phyloP scores from a whole-genome alignment of 176 grass and related monocot genomes.

The Cymbopogon citratus region DNA sequence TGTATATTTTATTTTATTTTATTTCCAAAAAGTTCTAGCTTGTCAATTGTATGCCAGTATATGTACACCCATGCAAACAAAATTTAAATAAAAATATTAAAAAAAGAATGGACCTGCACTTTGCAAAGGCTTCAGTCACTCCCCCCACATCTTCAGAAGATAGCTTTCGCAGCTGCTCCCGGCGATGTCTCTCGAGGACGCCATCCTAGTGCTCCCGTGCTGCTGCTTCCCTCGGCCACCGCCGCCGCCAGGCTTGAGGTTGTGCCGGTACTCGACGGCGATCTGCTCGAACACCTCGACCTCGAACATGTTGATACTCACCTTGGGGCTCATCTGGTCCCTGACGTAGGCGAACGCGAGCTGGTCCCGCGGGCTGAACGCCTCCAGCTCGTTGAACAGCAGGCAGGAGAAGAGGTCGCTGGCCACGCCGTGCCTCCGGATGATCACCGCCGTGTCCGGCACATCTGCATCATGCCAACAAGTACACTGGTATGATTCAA shows the following conservation, averaged over 20 bases:
- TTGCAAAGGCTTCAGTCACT: constrained; percentile 15
- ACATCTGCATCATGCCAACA: constrained; percentile 48
- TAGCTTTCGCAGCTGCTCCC: constrained; percentile 63
- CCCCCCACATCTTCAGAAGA: constrained; percentile 78
- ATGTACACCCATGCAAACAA: constrained; percentile 19
- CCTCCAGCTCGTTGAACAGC: constrained; percentile 90
- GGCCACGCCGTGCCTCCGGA: constrained; percentile 55
- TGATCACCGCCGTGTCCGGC: constrained; percentile 89
- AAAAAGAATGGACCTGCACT: background rate
- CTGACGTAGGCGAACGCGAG: constrained; percentile 78
- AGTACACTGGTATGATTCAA: background rate
- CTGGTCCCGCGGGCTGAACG: constrained; percentile 82
- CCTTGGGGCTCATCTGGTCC: constrained; percentile 63
- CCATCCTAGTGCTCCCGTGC: constrained; percentile 26
- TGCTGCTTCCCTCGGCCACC: background rate
- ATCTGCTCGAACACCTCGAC: constrained; percentile 88
- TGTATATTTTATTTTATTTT: background rate
- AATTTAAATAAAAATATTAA: background rate
- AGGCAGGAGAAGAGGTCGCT: constrained; percentile 87
- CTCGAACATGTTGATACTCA: constrained; percentile 88
- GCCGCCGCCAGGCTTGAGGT: constrained; percentile 34
- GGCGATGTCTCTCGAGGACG: constrained; percentile 42
- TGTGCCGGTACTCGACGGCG: constrained; percentile 80
- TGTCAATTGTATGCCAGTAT: constrained; percentile 7
- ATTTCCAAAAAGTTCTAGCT: background rate